Evolutionary conservation across 768 basidiomycete species (phyloP), one percentile per base, ranked within the genome.

Genomic region (Macrolepiota albuminosa): DNA sequence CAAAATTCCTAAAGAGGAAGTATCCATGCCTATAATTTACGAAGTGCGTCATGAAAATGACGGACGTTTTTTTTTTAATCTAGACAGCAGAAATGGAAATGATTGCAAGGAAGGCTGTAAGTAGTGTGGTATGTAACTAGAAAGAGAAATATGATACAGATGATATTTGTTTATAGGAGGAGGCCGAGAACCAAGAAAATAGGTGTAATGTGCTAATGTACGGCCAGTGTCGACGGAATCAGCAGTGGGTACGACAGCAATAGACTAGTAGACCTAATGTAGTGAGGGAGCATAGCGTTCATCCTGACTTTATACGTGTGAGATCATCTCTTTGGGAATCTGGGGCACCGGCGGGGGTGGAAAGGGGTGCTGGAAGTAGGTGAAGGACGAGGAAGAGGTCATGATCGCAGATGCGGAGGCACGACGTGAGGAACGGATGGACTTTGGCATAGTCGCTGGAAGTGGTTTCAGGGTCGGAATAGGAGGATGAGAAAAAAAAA

Each of bases 281-380:
- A 52, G 26, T 40, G 45, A 26, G 34, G 11, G 37, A 8, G 51
- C 40, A 45, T 48, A 29, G 47, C 46, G 29, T 46, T 13, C 11
- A 46, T 46, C 45, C 45, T 24, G 46, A 14, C 46, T 43, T 43
- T 5, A 42, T 29, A 16, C 43, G 4, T 9, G 48, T 48, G 31
- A 6, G 39, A n/a, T 40, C 18, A 31, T 42, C 7, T 33, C 24
- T 31, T 47, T 42, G 10, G 62, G 58, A 8, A 59, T 33, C 16
- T 8, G 57, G 18, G 63, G 63, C 36, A 64, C 48, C 16, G 63
- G 60, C 4, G 63, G 59, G 9, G 60, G 57, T 1, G 63, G 53
- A 5, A 50, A 51, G 6, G 56, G 43, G 42, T 36, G 37, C 6
- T 58, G 54, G 16, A 34, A 57, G 34, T 63, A 63, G 14, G 62